Percentiles rank a stretch among this genome's conserved stretches.
phyloP scores from a whole-genome alignment of 495 filamentous ascomycete species.

The Bryoglossum gracile region DNA sequence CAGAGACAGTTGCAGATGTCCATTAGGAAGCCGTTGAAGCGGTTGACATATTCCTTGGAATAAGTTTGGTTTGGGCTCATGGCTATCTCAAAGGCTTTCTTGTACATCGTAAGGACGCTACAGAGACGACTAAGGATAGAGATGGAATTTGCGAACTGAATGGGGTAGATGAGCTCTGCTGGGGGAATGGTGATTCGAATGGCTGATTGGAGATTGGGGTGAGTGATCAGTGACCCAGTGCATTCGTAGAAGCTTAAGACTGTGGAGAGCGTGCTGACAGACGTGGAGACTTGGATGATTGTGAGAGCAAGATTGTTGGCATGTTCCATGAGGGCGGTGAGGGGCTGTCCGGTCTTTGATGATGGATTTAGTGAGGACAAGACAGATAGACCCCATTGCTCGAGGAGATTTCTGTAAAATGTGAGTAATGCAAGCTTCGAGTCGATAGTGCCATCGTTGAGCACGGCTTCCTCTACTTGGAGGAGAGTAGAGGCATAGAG shows the following conservation, averaged over 20 bases:
- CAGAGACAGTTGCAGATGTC: slow-evolving; percentile 84
- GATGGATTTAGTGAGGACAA: slow-evolving; percentile 27
- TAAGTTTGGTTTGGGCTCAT: slow-evolving; percentile 35
- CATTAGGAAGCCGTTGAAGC: slow-evolving; percentile 84
- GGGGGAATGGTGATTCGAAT: slow-evolving; percentile 62
- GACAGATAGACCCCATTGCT: slow-evolving; percentile 53
- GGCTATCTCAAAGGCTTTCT: slow-evolving; percentile 64
- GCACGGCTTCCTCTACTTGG: slow-evolving; percentile 50
- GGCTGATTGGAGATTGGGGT: slow-evolving; percentile 38
- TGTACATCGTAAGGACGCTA: slow-evolving; percentile 59
- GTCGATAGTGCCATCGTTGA: slow-evolving; percentile 39
- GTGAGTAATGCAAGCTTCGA: slow-evolving; percentile 51
- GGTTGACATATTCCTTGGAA: slow-evolving; percentile 49
- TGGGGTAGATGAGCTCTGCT: slow-evolving; percentile 58
- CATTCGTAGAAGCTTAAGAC: slow-evolving; percentile 67
- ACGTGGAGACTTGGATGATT: slow-evolving; percentile 41
- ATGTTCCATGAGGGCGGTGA: slow-evolving; percentile 46
- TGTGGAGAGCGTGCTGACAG: slow-evolving; percentile 33
- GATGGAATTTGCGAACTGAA: slow-evolving; percentile 57
- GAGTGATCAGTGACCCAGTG: slow-evolving; percentile 47
- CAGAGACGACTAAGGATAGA: slow-evolving; percentile 65
- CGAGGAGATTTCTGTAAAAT: slow-evolving; percentile 66
- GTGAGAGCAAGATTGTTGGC: slow-evolving; percentile 57
- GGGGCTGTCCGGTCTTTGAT: slow-evolving; percentile 24
- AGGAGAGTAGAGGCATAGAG: slow-evolving; percentile 41